phyloP scores from a whole-genome alignment of 2,329 filamentous ascomycete genomes.

The Diaporthe destruens region DNA sequence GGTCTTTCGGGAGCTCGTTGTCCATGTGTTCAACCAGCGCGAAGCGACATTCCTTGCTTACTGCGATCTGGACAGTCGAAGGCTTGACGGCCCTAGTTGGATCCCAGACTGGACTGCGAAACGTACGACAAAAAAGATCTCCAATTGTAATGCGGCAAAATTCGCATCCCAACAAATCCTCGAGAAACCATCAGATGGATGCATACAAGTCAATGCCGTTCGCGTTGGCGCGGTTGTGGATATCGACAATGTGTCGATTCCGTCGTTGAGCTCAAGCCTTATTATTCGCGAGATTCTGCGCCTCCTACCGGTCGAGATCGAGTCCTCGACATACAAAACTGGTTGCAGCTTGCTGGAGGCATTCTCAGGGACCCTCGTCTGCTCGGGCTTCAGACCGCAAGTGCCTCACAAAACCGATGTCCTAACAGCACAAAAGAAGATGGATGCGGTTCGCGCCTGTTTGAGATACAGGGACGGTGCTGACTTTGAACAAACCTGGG shows the following conservation, averaged over 20 bases:
- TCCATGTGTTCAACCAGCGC: not conserved
- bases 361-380: not conserved
- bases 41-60: not conserved
- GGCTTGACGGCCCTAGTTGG: not conserved
- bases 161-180: not conserved
- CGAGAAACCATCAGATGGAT: not conserved
- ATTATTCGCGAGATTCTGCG: not conserved
- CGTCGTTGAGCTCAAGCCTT: not conserved
- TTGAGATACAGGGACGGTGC: not conserved
- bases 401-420: accelerated
- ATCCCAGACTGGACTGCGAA: not conserved
- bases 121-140: not conserved
- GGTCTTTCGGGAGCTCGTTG: not conserved
- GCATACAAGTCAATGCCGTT: not conserved
- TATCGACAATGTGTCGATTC: not conserved
- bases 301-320: slow-evolving; percentile 3
- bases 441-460: not conserved
- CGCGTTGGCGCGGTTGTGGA: not conserved
- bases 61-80: not conserved
- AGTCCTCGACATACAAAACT: slow-evolving; percentile 2
- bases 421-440: not conserved
- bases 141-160: not conserved
- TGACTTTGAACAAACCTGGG: not conserved
- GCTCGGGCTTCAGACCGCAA: not conserved
- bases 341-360: slow-evolving; percentile 10